Evolutionary conservation across 2,329 filamentous ascomycete genomes (phyloP).

Genomic region (Ceratocystis alfenasii): DNA sequence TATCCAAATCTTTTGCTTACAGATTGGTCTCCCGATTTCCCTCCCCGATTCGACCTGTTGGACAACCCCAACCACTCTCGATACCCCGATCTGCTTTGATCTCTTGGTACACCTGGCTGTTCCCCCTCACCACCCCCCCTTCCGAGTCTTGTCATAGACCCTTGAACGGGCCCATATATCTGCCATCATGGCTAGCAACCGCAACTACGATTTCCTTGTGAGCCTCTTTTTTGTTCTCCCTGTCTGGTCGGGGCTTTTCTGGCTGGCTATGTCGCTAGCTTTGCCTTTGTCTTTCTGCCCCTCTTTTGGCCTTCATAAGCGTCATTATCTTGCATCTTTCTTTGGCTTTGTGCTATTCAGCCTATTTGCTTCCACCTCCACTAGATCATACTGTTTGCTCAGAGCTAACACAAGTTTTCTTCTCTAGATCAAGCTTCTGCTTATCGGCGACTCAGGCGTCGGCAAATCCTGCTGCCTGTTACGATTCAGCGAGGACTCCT

Average conservation of each 20-base stretch:
- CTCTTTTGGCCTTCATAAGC: neutral
- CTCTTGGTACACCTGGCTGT: neutral
- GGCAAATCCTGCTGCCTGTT: constrained; percentile 95
- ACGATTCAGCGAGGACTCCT: constrained; percentile 94
- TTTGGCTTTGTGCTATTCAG: neutral
- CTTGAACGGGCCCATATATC: neutral
- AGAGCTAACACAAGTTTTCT: too few species aligned
- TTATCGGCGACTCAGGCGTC: constrained; percentile 93
- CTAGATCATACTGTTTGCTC: neutral
- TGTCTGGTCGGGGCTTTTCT: constrained; percentile 20
- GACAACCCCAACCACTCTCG: neutral
- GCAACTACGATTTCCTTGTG: constrained; percentile 99
- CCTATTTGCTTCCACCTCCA: neutral
- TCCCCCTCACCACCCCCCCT: neutral
- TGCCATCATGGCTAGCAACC: constrained; percentile 72
- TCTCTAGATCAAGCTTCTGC: constrained; percentile 79
- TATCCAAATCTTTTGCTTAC: too few species aligned
- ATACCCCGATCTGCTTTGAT: neutral
- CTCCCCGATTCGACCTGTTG: neutral
- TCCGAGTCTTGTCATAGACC: neutral
- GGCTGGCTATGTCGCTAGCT: neutral
- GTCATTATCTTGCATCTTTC: neutral
- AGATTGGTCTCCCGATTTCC: neutral
- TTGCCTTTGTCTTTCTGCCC: neutral
- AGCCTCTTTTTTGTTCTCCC: constrained; percentile 9